Conservation (phyloP, 2,329 filamentous ascomycete species). For the Exophiala calicioides region DNA sequence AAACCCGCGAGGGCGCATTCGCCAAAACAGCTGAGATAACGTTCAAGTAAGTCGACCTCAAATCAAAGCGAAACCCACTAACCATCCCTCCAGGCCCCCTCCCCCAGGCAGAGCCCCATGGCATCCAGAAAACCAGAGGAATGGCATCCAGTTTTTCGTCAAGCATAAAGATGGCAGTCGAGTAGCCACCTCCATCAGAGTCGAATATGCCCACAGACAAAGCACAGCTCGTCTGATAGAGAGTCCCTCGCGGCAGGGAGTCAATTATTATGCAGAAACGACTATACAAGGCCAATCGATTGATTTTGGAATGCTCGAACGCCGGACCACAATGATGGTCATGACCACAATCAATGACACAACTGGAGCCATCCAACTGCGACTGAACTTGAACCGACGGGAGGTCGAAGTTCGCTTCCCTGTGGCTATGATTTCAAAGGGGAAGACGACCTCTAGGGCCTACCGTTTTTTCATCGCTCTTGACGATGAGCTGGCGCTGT, state of each 20-base stretch:
- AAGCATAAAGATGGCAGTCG: slow-evolving; percentile 1
- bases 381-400: slow-evolving; percentile 44
- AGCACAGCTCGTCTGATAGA: slow-evolving; percentile 3
- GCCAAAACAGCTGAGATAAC: slow-evolving; percentile 51
- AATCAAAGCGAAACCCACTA: slow-evolving; percentile 46
- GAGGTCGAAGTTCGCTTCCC: slow-evolving; percentile 47
- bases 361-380: slow-evolving; percentile 38
- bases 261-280: slow-evolving; percentile 26
- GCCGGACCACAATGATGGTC: slow-evolving; percentile 22
- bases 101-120: slow-evolving; percentile 37
- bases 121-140: slow-evolving; percentile 6
- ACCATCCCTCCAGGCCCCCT: slow-evolving; percentile 39
- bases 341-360: slow-evolving; percentile 13
- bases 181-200: slow-evolving; percentile 11
- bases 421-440: slow-evolving; percentile 27
- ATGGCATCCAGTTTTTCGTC: slow-evolving; percentile 17
- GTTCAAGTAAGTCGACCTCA: slow-evolving; percentile 51
- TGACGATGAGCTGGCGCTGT: slow-evolving; percentile 27
- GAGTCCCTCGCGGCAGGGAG: slow-evolving; percentile 21
- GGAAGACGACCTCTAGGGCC: slow-evolving; percentile 15
- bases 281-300: slow-evolving; percentile 18
- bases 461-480: slow-evolving; percentile 32
- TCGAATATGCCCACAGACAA: slow-evolving; percentile 8
- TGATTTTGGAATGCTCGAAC: slow-evolving; percentile 29
- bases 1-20: slow-evolving; percentile 43